Conservation (phyloP, 108 stramenopile species). For the Pseudonitzschia multistriata region DNA sequence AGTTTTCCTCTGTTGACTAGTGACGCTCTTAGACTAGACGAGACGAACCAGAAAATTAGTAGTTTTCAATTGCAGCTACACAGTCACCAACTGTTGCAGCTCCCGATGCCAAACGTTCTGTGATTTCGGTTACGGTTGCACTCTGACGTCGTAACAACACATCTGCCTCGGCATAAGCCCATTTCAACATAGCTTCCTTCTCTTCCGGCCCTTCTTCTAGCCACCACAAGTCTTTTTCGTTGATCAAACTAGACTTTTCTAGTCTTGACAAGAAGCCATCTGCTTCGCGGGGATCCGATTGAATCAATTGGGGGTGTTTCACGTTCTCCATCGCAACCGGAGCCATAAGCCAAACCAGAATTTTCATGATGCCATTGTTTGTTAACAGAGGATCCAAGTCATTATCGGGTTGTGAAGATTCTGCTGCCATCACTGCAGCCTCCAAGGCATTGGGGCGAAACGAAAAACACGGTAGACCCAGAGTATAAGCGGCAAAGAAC, state of each 20-base stretch:
- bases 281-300: constrained; percentile 89
- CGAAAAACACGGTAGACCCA: constrained; percentile 94
- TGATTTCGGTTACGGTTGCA: constrained; percentile 53
- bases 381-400: constrained; percentile 63
- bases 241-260: constrained; percentile 37
- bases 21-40: too few species aligned
- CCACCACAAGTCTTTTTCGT: constrained; percentile 29
- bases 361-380: constrained; percentile 75
- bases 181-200: constrained; percentile 64
- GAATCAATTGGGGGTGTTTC: constrained; percentile 80
- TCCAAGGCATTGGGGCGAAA: constrained; percentile 93
- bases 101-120: constrained; percentile 73
- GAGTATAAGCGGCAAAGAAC: constrained; percentile 80
- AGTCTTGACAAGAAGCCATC: constrained; percentile 73
- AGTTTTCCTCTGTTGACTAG: too few species aligned
- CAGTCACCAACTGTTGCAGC: constrained; percentile 90
- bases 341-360: constrained; percentile 90
- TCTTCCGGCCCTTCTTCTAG: constrained; percentile 37
- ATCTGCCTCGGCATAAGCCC: constrained; percentile 84
- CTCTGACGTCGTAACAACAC: constrained; percentile 61
- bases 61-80: constrained; percentile 77
- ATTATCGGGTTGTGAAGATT: constrained; percentile 27
- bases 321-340: constrained; percentile 88
- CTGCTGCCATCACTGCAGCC: constrained; percentile 51
- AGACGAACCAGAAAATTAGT: neutral